Evolutionary conservation across 2,329 filamentous ascomycete species (phyloP), one percentile per base, ranked within the genome.

Genomic region (Fusarium acutatum): DNA sequence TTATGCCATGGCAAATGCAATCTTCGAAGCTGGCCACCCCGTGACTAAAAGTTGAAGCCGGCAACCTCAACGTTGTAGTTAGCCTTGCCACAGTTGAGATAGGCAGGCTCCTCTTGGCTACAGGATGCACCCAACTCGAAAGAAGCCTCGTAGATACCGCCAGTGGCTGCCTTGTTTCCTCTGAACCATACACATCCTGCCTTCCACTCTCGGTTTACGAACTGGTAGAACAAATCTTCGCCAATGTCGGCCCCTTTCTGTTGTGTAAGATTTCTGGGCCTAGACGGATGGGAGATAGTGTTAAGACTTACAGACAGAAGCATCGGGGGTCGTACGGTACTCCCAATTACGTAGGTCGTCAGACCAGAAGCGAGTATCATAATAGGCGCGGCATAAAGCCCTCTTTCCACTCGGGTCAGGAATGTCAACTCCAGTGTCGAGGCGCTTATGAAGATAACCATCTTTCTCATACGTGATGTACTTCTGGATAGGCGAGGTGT

Each of bases 271-370:
- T 32, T 7, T 2, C 22, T n/a, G 12, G 7, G 2, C 32, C 7
- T n/a, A 6, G 22, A 8, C 18, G 32, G 10, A 17, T 9, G 5
- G 10, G 3, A 8, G 0, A 8, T 28, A 6, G 1, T 9, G 10
- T 13, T 32, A 14, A 32, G 10, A 50, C 47, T 50, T 50, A 34
- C 47, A 50, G 3, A 10, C 30, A 5, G 15, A 8, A 8, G 47
- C 15, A 50, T 0, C 4, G 0, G 46, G 47, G 7, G 22, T 50
- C 0, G 22, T n/a, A 10, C 47, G 46, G 46, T 50, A n/a, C 22
- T 50, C 46, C 46, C 46, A 50, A 8, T 3, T 32, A 2, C 46
- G 46, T 5, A 50, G n/a, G 11, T 50, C 22, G 15, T 50, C 4
- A 8, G 46, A 32, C 46, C 46, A 50, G 11, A 50, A 50, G 4